phyloP scores from a whole-genome alignment of 2,329 filamentous ascomycete genomes.

The Byssothecium circinans region DNA sequence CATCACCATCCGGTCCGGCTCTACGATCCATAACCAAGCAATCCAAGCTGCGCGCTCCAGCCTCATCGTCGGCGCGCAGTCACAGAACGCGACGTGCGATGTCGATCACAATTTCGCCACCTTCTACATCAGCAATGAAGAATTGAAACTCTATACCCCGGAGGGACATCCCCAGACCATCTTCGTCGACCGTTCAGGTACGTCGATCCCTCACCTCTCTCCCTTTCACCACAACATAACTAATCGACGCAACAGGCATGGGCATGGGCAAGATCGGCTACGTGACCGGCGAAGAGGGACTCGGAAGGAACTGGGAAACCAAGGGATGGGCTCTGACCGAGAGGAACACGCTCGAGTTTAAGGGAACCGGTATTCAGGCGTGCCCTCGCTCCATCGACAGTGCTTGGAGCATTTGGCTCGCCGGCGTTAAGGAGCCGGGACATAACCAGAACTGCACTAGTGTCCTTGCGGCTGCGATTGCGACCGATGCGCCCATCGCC shows the following conservation, averaged over 20 bases:
- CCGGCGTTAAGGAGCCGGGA: slow-evolving; percentile 17
- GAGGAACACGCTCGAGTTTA: slow-evolving; percentile 51
- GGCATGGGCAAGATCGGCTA: slow-evolving; percentile 54
- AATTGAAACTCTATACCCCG: slow-evolving; percentile 52
- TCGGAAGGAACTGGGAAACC: slow-evolving; percentile 50
- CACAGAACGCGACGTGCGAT: slow-evolving; percentile 55
- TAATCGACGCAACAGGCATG: slow-evolving; percentile 45
- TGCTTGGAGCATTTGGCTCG: slow-evolving; percentile 38
- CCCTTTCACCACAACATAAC: neutral
- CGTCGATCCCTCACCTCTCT: slow-evolving; percentile 34
- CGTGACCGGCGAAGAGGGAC: slow-evolving; percentile 49
- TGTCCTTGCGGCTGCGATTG: slow-evolving; percentile 33
- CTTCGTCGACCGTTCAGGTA: slow-evolving; percentile 60
- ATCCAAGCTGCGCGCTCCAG: slow-evolving; percentile 51
- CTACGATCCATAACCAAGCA: slow-evolving; percentile 50
- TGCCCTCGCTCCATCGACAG: slow-evolving; percentile 54
- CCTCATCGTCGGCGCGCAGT: slow-evolving; percentile 48
- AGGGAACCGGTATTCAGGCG: slow-evolving; percentile 51
- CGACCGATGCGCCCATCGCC: slow-evolving; percentile 14
- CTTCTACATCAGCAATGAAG: slow-evolving; percentile 53
- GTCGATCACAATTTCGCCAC: slow-evolving; percentile 48
- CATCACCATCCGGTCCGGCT: slow-evolving; percentile 55
- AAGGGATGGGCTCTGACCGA: slow-evolving; percentile 53
- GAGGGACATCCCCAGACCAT: slow-evolving; percentile 52
- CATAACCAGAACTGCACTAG: slow-evolving; percentile 40